A percentile compares a stretch with the other conserved stretches of the same genome.
These are phyloP conservation scores for Anthoceros angustus DNA, from an alignment of 225 moss, liverwort and hornwort species.

Conservation along the genomic window DNA sequence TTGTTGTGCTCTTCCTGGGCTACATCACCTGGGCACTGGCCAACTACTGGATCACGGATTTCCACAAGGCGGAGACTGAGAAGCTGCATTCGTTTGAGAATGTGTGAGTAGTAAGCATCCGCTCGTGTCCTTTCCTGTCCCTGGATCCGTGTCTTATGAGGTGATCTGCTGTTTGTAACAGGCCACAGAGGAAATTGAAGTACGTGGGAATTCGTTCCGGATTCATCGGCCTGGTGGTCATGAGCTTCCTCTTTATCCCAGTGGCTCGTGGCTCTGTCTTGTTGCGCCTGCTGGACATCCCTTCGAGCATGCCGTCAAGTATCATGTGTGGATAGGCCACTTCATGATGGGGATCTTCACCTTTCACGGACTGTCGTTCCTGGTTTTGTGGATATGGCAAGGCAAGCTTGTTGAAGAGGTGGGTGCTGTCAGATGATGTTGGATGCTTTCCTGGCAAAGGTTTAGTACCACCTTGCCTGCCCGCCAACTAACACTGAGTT, in stretches of 20 bases:
- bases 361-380: slow-evolving; percentile 50
- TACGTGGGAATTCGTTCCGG: slow-evolving; percentile 28
- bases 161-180: slow-evolving; percentile 11
- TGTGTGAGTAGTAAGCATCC: slow-evolving; percentile 20
- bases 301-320: slow-evolving; percentile 83
- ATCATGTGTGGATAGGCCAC: slow-evolving; percentile 79
- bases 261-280: slow-evolving; percentile 79
- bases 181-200: slow-evolving; percentile 37
- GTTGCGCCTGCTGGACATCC: slow-evolving; percentile 55
- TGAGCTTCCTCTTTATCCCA: slow-evolving; percentile 59
- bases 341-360: slow-evolving; percentile 64
- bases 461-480: not conserved
- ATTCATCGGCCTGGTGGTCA: slow-evolving; percentile 40
- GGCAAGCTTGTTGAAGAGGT: slow-evolving; percentile 41
- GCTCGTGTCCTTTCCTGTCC: not conserved
- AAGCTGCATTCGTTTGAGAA: slow-evolving; percentile 27
- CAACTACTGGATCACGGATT: slow-evolving; percentile 27
- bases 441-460: not conserved
- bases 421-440: slow-evolving; percentile 11
- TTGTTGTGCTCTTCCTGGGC: slow-evolving; percentile 31
- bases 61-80: slow-evolving; percentile 18
- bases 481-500: not conserved
- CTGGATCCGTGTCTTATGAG: not conserved
- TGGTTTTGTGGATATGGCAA: slow-evolving; percentile 36
- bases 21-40: slow-evolving; percentile 24